Evolutionary conservation across 768 basidiomycete genomes (phyloP).

Genomic region (Leccinum subtestaceum): DNA sequence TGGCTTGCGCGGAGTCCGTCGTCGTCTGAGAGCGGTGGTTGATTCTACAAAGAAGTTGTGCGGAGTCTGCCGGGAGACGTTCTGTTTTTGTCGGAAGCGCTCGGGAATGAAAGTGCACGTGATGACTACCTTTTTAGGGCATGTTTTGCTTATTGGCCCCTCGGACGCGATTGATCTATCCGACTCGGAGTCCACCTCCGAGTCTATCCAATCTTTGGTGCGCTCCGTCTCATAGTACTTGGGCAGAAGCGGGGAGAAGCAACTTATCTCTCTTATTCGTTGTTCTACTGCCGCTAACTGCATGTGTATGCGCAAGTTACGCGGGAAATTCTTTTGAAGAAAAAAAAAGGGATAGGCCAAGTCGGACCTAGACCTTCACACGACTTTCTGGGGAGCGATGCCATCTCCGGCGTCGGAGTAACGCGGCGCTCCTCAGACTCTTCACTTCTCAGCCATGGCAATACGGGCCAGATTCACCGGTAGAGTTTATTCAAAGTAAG

Average conservation of each 20-base stretch:
- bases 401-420: not conserved
- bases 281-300: not conserved
- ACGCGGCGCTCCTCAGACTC: not conserved
- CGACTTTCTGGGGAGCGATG: no score
- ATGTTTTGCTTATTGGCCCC: not conserved
- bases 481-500: not conserved
- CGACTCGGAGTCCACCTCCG: no score
- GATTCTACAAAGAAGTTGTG: not conserved
- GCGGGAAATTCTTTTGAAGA: not conserved
- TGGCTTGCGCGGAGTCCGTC: conserved; percentile 18
- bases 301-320: not conserved
- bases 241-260: no score
- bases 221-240: no score
- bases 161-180: not conserved
- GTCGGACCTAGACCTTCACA: no score
- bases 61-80: not conserved
- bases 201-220: no score
- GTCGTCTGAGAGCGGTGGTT: not conserved
- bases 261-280: not conserved
- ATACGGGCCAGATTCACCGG: no score
- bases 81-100: conserved; percentile 5
- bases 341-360: no score
- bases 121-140: not conserved
- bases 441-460: not conserved
- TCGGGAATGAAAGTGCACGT: conserved; percentile 22